These are phyloP conservation scores for Dunaliella primolecta DNA, from an alignment of 139 green algal genomes.

Conservation along the genomic window DNA sequence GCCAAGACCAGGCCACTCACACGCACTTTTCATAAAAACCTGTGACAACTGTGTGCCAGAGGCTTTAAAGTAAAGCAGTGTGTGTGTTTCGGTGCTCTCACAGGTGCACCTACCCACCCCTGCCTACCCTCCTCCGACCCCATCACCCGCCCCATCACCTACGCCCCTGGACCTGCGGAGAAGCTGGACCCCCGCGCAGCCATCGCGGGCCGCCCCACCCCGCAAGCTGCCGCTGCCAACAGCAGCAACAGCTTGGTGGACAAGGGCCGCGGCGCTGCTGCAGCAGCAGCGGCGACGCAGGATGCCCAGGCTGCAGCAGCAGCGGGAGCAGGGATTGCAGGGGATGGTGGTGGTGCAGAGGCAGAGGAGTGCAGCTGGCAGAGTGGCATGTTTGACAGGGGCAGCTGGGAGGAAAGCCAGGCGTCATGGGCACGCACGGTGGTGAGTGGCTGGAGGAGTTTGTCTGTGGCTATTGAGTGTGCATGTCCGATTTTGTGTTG, in stretches of 20 bases:
- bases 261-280: no score
- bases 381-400: conserved; percentile 84
- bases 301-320: background rate
- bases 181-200: conserved; percentile 82
- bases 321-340: background rate
- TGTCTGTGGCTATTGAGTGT: background rate
- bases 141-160: conserved; percentile 54
- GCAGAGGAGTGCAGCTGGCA: conserved; percentile 46
- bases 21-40: no score
- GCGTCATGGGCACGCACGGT: conserved; percentile 87
- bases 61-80: no score
- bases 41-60: no score
- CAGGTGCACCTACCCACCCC: conserved; percentile 23
- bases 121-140: conserved; percentile 70
- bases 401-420: conserved; percentile 83
- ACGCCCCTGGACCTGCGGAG: conserved; percentile 59
- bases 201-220: conserved; percentile 52
- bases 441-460: conserved; percentile 9
- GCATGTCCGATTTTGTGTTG: no score
- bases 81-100: no score
- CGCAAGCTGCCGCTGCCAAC: conserved; percentile 8
- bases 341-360: background rate
- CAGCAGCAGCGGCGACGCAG: background rate
- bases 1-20: no score
- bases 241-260: background rate